Percentiles rank a stretch among this genome's conserved stretches.
phyloP scores from a whole-genome alignment of 2,329 filamentous ascomycete species.

The Colletotrichum chrysophilum region DNA sequence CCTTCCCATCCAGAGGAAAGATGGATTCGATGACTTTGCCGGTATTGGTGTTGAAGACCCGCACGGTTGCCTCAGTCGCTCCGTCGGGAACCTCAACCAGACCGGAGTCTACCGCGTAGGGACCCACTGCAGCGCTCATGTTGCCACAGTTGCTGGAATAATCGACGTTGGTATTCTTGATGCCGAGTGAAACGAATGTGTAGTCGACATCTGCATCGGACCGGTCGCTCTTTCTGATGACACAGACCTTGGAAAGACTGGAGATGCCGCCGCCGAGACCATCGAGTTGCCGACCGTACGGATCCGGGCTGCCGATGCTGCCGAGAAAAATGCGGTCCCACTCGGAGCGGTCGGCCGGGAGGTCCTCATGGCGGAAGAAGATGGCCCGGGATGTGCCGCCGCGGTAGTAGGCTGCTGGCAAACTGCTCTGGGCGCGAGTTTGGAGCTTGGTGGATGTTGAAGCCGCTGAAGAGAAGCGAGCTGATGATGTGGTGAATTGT shows the following conservation, averaged over 20 bases:
- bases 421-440: constrained; percentile 21
- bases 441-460: neutral
- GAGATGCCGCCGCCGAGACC: constrained; percentile 74
- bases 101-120: constrained; percentile 64
- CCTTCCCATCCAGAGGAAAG: constrained; percentile 56
- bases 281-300: constrained; percentile 72
- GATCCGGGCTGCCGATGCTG: constrained; percentile 70
- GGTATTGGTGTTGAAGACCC: constrained; percentile 76
- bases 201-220: constrained; percentile 67
- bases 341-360: constrained; percentile 48
- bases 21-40: constrained; percentile 64
- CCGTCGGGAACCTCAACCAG: constrained; percentile 37
- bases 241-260: constrained; percentile 73
- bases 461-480: neutral
- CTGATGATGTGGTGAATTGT: neutral
- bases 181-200: constrained; percentile 73
- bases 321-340: constrained; percentile 63
- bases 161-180: constrained; percentile 66
- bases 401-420: constrained; percentile 66
- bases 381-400: constrained; percentile 74
- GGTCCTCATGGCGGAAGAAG: constrained; percentile 58
- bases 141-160: constrained; percentile 78
- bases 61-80: constrained; percentile 49
- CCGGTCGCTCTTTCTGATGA: constrained; percentile 59
- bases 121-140: constrained; percentile 71